These are phyloP conservation scores for Oryza rufipogon DNA, from an alignment of 176 grass and related monocot genomes.

Conservation along the genomic window DNA sequence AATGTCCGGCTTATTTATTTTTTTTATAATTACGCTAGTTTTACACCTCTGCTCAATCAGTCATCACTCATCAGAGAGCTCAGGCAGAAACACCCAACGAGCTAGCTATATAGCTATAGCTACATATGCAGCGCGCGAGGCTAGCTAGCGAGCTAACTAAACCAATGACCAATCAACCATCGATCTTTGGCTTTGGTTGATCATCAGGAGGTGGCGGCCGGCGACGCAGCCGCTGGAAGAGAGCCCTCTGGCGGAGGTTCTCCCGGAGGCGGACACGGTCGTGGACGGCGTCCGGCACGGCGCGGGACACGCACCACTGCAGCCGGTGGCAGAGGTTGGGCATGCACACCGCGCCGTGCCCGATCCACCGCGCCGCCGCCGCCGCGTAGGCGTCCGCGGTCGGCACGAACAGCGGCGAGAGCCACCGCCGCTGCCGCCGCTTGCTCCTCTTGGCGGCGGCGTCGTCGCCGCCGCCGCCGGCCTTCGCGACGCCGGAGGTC, in stretches of 20 bases:
- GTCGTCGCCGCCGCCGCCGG: background rate
- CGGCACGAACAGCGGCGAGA: slow-evolving; percentile 27
- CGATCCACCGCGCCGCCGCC: slow-evolving; percentile 47
- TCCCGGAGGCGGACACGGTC: slow-evolving; percentile 41
- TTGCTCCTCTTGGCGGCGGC: too few relatives aligned
- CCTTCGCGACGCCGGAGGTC: slow-evolving; percentile 6
- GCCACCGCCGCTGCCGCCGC: background rate
- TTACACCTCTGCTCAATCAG: too few relatives aligned
- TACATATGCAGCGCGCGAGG: too few relatives aligned
- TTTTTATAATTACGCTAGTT: too few relatives aligned
- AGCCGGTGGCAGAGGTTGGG: slow-evolving; percentile 58
- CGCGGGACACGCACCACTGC: slow-evolving; percentile 37
- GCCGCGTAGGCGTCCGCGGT: slow-evolving; percentile 37
- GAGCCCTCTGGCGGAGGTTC: slow-evolving; percentile 37
- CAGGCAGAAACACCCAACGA: too few relatives aligned
- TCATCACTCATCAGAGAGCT: too few relatives aligned
- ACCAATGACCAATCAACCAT: too few relatives aligned
- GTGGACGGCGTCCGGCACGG: slow-evolving; percentile 42
- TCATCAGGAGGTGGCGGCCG: background rate
- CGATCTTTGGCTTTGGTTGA: too few relatives aligned
- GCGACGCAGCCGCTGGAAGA: background rate
- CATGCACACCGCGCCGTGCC: slow-evolving; percentile 46
- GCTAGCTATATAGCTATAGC: too few relatives aligned
- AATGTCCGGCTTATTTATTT: too few relatives aligned
- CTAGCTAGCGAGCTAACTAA: too few relatives aligned